These are phyloP conservation scores for Friedmanniomyces simplex DNA, from an alignment of 495 filamentous ascomycete species.

Conservation along the genomic window DNA sequence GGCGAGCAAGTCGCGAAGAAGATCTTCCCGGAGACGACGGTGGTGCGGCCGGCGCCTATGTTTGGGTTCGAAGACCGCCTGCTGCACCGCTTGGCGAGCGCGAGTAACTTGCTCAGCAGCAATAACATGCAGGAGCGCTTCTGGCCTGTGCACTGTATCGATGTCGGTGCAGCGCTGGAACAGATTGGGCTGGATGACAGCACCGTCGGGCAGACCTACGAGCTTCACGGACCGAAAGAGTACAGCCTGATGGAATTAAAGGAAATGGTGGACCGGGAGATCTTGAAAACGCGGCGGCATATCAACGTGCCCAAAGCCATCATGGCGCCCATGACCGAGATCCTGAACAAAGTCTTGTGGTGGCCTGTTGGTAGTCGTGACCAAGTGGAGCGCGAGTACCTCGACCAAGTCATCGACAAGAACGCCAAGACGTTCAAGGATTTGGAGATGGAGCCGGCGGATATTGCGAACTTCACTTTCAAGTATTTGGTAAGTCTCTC, in stretches of 20 bases:
- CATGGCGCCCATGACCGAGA: constrained; percentile 57
- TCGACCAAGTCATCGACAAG: constrained; percentile 85
- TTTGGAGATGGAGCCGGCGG: constrained; percentile 74
- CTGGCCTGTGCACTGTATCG: constrained; percentile 76
- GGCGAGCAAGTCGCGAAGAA: constrained; percentile 74
- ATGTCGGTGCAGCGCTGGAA: constrained; percentile 82
- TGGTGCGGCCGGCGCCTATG: constrained; percentile 87
- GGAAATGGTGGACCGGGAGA: constrained; percentile 81
- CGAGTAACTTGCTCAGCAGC: constrained; percentile 69
- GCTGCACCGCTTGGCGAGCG: constrained; percentile 70
- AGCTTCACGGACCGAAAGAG: constrained; percentile 89
- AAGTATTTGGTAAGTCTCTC: constrained; percentile 70
- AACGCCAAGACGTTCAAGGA: constrained; percentile 93
- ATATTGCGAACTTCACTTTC: constrained; percentile 72
- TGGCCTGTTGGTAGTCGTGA: constrained; percentile 79
- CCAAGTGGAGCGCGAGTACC: constrained; percentile 84
- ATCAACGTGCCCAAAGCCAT: constrained; percentile 81
- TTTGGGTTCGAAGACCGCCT: constrained; percentile 93
- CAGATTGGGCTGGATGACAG: constrained; percentile 79
- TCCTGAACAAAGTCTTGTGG: constrained; percentile 74
- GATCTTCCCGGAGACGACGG: constrained; percentile 97
- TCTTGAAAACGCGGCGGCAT: constrained; percentile 77
- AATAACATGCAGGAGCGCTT: constrained; percentile 89
- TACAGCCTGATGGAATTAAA: constrained; percentile 85
- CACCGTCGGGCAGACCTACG: constrained; percentile 81